Evolutionary conservation across 768 basidiomycete genomes (phyloP).

Genomic region (Naganishia onofrii): DNA sequence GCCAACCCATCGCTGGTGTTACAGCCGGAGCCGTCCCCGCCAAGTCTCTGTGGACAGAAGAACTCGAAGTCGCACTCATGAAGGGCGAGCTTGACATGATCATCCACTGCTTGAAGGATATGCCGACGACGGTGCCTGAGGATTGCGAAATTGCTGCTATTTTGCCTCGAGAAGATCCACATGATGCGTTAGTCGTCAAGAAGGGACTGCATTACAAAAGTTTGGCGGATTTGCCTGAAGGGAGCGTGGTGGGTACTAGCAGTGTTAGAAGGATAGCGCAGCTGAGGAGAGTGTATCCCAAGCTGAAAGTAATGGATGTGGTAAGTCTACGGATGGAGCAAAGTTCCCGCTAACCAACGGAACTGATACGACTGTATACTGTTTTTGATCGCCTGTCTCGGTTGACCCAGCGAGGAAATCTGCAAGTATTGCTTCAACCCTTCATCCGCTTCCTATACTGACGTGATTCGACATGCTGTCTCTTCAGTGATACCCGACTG

Average conservation of each 20-base stretch:
- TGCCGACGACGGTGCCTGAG: conserved; percentile 79
- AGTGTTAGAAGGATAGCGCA: conserved; percentile 91
- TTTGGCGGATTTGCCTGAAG: conserved; percentile 78
- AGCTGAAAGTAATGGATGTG: conserved; percentile 77
- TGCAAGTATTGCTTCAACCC: conserved; percentile 59
- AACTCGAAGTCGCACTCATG: conserved; percentile 80
- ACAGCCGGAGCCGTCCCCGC: conserved; percentile 40
- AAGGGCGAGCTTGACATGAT: conserved; percentile 78
- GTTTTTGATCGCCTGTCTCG: conserved; percentile 51
- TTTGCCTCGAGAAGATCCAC: conserved; percentile 78
- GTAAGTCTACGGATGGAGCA: conserved; percentile 58
- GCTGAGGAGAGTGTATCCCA: conserved; percentile 71
- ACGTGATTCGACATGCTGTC: neutral
- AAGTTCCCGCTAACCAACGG: neutral
- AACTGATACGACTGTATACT: neutral
- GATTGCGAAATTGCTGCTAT: conserved; percentile 84
- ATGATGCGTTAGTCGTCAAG: conserved; percentile 84
- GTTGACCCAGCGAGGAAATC: conserved; percentile 64
- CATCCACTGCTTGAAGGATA: conserved; percentile 88
- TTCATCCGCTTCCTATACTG: neutral
- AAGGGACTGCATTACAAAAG: conserved; percentile 65
- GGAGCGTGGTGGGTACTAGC: conserved; percentile 90
- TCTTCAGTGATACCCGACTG: conserved; percentile 63
- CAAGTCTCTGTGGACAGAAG: conserved; percentile 84
- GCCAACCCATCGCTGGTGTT: neutral